phyloP scores from a whole-genome alignment of 495 filamentous ascomycete species.

The Rusavskia elegans region DNA sequence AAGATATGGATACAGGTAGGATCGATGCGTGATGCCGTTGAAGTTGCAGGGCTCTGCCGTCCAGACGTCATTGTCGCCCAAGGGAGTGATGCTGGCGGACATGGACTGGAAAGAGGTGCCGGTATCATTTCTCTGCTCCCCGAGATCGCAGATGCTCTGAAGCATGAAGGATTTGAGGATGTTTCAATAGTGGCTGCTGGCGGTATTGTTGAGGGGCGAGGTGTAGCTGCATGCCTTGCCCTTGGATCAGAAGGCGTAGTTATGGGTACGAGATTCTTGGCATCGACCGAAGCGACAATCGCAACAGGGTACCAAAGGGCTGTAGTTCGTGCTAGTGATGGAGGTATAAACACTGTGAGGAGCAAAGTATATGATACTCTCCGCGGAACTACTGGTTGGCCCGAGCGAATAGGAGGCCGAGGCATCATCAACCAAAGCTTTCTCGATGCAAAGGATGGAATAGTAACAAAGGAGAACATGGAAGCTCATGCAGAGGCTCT shows the following conservation, averaged over 20 bases:
- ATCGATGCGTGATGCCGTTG: slow-evolving; percentile 39
- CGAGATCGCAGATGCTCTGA: slow-evolving; percentile 37
- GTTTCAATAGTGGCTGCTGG: slow-evolving; percentile 51
- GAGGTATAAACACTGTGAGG: slow-evolving; percentile 44
- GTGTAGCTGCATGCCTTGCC: slow-evolving; percentile 41
- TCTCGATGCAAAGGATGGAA: slow-evolving; percentile 31
- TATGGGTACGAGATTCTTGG: slow-evolving; percentile 55
- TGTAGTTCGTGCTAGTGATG: slow-evolving; percentile 42
- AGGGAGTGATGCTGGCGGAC: slow-evolving; percentile 58
- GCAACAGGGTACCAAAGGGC: slow-evolving; percentile 38
- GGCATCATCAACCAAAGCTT: slow-evolving; percentile 46
- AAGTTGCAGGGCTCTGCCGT: slow-evolving; percentile 17
- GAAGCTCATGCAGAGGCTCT: slow-evolving; percentile 34
- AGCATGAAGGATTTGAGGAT: slow-evolving; percentile 12
- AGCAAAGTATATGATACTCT: slow-evolving; percentile 53
- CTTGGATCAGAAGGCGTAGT: slow-evolving; percentile 49
- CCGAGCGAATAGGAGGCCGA: slow-evolving; percentile 40
- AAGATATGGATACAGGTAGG: slow-evolving; percentile 57
- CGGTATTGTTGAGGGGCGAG: slow-evolving; percentile 48
- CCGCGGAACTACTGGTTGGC: slow-evolving; percentile 49
- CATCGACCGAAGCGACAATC: slow-evolving; percentile 40
- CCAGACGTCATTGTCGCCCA: slow-evolving; percentile 58
- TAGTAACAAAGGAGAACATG: slow-evolving; percentile 36
- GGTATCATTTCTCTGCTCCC: slow-evolving; percentile 39
- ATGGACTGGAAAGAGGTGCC: slow-evolving; percentile 42